Conservation (phyloP, 495 filamentous ascomycete species). For the Chaetomidium leptoderma region DNA sequence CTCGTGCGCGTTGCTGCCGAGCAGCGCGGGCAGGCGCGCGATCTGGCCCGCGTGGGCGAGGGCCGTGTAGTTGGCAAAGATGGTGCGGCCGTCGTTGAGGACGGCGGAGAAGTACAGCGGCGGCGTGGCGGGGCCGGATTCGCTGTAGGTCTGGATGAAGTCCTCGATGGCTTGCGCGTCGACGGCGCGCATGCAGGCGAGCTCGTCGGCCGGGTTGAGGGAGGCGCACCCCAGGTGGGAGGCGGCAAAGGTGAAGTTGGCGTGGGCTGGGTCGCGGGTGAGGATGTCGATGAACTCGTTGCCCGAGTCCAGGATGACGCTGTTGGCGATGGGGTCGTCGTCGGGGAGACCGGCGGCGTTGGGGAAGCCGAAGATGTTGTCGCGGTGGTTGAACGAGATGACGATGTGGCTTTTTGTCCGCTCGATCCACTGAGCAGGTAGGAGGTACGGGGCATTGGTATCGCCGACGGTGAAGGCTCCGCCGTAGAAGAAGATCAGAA, state of each 20-base stretch:
- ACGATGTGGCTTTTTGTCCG: conserved; percentile 53
- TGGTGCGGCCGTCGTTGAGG: background rate
- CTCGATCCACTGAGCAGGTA: conserved; percentile 39
- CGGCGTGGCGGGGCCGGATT: background rate
- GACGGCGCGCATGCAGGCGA: background rate
- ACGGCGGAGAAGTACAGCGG: background rate
- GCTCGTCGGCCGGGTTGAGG: background rate
- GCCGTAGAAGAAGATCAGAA: conserved; percentile 34
- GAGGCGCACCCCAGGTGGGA: background rate
- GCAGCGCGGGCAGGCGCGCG: conserved; percentile 17
- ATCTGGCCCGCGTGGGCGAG: background rate
- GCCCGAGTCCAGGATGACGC: conserved; percentile 42
- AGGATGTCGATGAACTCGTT: conserved; percentile 9
- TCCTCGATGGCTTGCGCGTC: background rate
- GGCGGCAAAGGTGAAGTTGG: background rate
- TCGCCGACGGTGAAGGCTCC: conserved; percentile 29
- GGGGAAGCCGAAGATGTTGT: conserved; percentile 63
- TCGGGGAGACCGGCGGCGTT: conserved; percentile 32
- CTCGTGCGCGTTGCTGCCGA: conserved; percentile 25
- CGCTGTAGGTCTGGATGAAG: background rate
- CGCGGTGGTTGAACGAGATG: conserved; percentile 60
- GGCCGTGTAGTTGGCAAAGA: background rate
- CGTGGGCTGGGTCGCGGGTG: background rate
- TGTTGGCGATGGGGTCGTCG: conserved; percentile 43
- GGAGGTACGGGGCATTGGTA: conserved; percentile 24